These are phyloP conservation scores for Penicillium alfredii DNA, from an alignment of 495 filamentous ascomycete genomes.

Conservation along the genomic window DNA sequence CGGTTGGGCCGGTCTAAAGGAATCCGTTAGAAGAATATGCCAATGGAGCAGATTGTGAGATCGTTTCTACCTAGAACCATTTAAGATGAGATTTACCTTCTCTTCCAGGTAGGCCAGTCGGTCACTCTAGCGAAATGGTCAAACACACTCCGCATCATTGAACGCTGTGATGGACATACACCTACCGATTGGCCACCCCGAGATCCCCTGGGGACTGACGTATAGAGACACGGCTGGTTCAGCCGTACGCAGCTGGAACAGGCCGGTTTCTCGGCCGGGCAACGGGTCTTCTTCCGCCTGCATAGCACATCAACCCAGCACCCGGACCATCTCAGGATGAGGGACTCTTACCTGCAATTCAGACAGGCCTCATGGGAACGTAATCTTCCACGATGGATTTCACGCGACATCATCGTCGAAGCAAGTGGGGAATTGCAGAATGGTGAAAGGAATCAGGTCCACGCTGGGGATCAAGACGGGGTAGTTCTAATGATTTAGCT, in stretches of 20 bases:
- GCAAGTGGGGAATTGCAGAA: no score
- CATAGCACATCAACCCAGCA: slow-evolving; percentile 1
- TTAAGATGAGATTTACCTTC: slow-evolving; percentile 42
- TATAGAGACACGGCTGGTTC: slow-evolving; percentile 39
- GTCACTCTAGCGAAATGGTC: slow-evolving; percentile 31
- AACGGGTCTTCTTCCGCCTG: slow-evolving; percentile 44
- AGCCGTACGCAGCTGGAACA: slow-evolving; percentile 43
- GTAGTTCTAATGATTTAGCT: background rate
- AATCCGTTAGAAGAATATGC: slow-evolving; percentile 7
- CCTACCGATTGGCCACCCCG: slow-evolving; percentile 34
- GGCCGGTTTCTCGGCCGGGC: slow-evolving; percentile 41
- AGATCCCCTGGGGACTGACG: slow-evolving; percentile 18
- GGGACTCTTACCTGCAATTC: slow-evolving; percentile 34
- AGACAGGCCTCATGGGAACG: slow-evolving; percentile 44
- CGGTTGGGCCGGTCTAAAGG: slow-evolving; percentile 12
- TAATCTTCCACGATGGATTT: slow-evolving; percentile 34
- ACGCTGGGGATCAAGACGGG: no score
- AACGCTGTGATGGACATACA: background rate
- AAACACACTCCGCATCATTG: slow-evolving; percentile 8
- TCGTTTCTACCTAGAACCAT: slow-evolving; percentile 25
- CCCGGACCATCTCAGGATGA: background rate
- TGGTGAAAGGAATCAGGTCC: no score
- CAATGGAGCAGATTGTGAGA: slow-evolving; percentile 1
- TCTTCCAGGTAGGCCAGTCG: slow-evolving; percentile 42
- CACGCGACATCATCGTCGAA: slow-evolving; percentile 35